phyloP scores from a whole-genome alignment of 1,284 basidiomycete species.

The Ganoderma sp. region DNA sequence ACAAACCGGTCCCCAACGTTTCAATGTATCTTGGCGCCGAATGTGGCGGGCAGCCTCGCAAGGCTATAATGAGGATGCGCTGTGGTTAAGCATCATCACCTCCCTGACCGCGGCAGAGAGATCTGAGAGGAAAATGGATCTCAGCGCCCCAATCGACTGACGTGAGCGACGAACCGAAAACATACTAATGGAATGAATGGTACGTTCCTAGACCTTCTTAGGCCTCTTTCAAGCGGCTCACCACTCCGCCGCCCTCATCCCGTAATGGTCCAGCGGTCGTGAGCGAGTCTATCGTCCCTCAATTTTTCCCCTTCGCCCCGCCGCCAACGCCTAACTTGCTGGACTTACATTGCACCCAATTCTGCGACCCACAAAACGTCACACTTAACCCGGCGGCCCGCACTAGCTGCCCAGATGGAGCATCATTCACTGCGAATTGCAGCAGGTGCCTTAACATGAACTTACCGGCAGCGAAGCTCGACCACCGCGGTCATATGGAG shows the following conservation, averaged over 20 bases:
- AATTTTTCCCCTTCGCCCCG: neutral
- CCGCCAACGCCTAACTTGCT: neutral
- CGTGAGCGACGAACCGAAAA: neutral
- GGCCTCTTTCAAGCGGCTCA: neutral
- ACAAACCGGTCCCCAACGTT: neutral
- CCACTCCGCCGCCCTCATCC: neutral
- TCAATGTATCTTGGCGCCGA: neutral
- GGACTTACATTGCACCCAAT: conserved; percentile 2
- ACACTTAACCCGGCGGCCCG: neutral
- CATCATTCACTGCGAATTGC: conserved; percentile 6
- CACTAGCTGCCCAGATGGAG: conserved; percentile 4
- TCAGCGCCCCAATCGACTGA: neutral
- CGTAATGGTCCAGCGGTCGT: neutral
- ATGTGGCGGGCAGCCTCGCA: neutral
- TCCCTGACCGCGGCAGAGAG: neutral
- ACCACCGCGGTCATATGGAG: neutral
- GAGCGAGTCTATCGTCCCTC: neutral
- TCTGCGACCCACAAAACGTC: neutral
- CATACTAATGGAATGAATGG: conserved; percentile 9
- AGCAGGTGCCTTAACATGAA: neutral
- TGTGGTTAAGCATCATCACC: conserved; percentile 10
- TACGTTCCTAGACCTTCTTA: conserved; percentile 3
- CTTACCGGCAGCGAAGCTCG: neutral
- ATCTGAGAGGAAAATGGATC: neutral
- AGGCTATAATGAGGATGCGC: neutral